These are phyloP conservation scores for Candida krabiensis DNA, from an alignment of 805 yeast genomes.

Conservation along the genomic window DNA sequence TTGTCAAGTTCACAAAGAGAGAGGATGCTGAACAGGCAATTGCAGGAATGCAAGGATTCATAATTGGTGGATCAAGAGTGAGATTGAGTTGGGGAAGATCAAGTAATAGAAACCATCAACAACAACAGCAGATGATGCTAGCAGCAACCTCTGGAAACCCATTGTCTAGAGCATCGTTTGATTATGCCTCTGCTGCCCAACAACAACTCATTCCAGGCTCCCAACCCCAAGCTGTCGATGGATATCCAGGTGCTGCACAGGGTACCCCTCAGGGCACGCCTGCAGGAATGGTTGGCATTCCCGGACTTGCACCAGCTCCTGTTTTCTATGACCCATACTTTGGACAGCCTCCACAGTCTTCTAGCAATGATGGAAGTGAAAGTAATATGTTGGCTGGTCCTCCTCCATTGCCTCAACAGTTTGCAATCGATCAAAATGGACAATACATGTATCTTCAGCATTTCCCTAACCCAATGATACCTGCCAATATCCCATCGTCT, in stretches of 20 bases:
- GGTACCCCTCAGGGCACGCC: constrained; percentile 24
- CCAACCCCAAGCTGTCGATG: constrained; percentile 20
- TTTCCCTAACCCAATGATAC: constrained; percentile 22
- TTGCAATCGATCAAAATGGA: constrained; percentile 28
- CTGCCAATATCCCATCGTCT: constrained; percentile 5
- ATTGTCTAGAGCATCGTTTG: constrained; percentile 23
- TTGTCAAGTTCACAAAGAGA: constrained; percentile 63
- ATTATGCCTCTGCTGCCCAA: constrained; percentile 19
- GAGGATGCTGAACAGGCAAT: constrained; percentile 80
- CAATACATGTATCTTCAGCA: constrained; percentile 30
- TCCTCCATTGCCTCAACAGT: constrained; percentile 21
- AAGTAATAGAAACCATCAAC: constrained; percentile 24
- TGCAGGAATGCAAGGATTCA: constrained; percentile 75
- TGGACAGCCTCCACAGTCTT: constrained; percentile 22
- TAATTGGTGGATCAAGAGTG: constrained; percentile 71
- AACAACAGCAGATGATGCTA: constrained; percentile 20
- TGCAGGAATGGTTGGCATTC: constrained; percentile 26
- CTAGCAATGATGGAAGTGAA: constrained; percentile 11
- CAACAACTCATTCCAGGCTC: constrained; percentile 17
- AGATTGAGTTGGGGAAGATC: constrained; percentile 76
- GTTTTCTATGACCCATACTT: constrained; percentile 35
- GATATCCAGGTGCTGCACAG: constrained; percentile 13
- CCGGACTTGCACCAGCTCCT: constrained; percentile 32
- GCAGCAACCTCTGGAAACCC: constrained; percentile 20
- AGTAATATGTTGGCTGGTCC: constrained; percentile 8